These are phyloP conservation scores for Pichia nakasei DNA, from an alignment of 805 yeast genomes.

Conservation along the genomic window DNA sequence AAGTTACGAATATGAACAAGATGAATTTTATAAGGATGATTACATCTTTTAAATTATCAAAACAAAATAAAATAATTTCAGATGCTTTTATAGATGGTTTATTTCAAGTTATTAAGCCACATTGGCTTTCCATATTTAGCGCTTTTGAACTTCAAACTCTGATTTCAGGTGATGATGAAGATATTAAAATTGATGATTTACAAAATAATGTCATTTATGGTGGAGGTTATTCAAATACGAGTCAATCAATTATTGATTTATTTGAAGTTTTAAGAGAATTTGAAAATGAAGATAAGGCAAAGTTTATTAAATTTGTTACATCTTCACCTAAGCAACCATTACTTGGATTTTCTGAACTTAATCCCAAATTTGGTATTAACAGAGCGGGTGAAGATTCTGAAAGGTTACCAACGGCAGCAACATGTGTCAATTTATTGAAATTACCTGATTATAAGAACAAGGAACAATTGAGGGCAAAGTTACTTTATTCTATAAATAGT, in stretches of 20 bases:
- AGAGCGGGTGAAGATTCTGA: conserved; percentile 47
- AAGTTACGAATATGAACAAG: conserved; percentile 54
- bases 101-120: conserved; percentile 53
- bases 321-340: conserved; percentile 89
- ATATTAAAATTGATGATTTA: conserved; percentile 66
- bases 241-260: conserved; percentile 52
- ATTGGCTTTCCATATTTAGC: conserved; percentile 81
- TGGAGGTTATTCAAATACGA: conserved; percentile 43
- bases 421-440: conserved; percentile 83
- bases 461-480: conserved; percentile 45
- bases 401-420: conserved; percentile 83
- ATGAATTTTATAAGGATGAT: conserved; percentile 68
- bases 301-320: conserved; percentile 79
- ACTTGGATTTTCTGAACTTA: conserved; percentile 67
- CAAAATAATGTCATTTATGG: conserved; percentile 53
- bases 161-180: conserved; percentile 70
- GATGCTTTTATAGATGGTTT: conserved; percentile 63
- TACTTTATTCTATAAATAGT: conserved; percentile 69
- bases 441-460: conserved; percentile 75
- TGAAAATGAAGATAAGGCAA: conserved; percentile 49
- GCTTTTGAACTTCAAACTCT: conserved; percentile 75
- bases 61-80: conserved; percentile 48
- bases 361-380: conserved; percentile 75
- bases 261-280: conserved; percentile 75
- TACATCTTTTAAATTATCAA: conserved; percentile 72